A percentile compares a stretch with the other conserved stretches of the same genome.
These are phyloP conservation scores for Ophiocordyceps camponoti-rufipedis DNA, from an alignment of 2,329 filamentous ascomycete genomes.

Conservation along the genomic window DNA sequence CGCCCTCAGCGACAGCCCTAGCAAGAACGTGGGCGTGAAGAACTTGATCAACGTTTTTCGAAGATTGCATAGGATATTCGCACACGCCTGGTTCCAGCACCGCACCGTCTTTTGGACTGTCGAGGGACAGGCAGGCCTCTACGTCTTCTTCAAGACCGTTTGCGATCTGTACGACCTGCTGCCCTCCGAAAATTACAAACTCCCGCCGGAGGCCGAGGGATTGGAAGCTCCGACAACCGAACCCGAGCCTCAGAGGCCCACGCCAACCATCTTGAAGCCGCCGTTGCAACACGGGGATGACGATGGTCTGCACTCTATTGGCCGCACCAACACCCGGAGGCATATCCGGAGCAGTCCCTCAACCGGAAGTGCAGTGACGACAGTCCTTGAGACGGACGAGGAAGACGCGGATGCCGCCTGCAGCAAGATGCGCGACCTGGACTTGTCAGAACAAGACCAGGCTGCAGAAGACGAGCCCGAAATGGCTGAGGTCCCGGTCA, in stretches of 20 bases:
- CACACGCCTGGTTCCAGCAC: slow-evolving; percentile 97
- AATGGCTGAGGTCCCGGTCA: slow-evolving; percentile 20
- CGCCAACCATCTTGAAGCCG: slow-evolving; percentile 19
- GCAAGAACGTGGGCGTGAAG: slow-evolving; percentile 48
- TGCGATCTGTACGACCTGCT: slow-evolving; percentile 84
- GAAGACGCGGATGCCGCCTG: slow-evolving; percentile 39
- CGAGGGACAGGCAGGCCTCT: slow-evolving; percentile 77
- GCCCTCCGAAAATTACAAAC: slow-evolving; percentile 86
- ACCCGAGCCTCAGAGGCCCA: slow-evolving; percentile 21
- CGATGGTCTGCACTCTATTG: slow-evolving; percentile 32
- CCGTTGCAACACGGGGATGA: slow-evolving; percentile 23
- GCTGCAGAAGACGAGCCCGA: slow-evolving; percentile 35
- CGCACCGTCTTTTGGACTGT: slow-evolving; percentile 89
- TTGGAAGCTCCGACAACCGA: slow-evolving; percentile 33
- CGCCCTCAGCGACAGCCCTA: slow-evolving; percentile 34
- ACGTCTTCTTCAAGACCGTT: slow-evolving; percentile 92
- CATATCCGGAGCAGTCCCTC: slow-evolving; percentile 69
- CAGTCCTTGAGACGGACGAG: slow-evolving; percentile 68
- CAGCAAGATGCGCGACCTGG: slow-evolving; percentile 26
- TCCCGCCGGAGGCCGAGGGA: slow-evolving; percentile 84
- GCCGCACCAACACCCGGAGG: slow-evolving; percentile 56
- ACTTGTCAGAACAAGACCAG: slow-evolving; percentile 17
- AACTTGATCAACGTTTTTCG: slow-evolving; percentile 92
- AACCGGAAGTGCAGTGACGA: slow-evolving; percentile 59
- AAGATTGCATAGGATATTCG: slow-evolving; percentile 87